phyloP scores from a whole-genome alignment of 495 filamentous ascomycete genomes.

The Daldinia bambusicola region DNA sequence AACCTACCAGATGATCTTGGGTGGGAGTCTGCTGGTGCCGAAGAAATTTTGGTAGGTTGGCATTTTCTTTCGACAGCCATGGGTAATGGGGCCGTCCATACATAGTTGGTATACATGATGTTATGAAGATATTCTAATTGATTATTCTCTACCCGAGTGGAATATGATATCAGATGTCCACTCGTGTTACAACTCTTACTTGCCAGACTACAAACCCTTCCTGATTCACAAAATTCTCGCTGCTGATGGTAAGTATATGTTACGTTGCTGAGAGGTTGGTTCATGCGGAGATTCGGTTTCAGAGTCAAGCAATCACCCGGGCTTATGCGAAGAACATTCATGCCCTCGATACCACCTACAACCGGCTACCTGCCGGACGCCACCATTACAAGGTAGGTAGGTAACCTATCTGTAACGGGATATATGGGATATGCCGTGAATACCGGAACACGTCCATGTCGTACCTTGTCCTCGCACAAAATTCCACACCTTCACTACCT shows the following conservation, averaged over 20 bases:
- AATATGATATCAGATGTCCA: background rate
- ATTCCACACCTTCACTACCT: background rate
- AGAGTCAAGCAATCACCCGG: background rate
- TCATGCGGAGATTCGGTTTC: too few relatives aligned
- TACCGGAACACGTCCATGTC: background rate
- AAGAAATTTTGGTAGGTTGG: background rate
- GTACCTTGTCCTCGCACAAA: background rate
- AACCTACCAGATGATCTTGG: background rate
- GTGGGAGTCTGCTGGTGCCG: background rate
- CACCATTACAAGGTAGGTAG: background rate
- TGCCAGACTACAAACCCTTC: background rate
- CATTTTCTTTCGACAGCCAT: background rate
- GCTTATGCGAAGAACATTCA: background rate
- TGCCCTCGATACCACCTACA: background rate
- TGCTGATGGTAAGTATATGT: conserved; percentile 20
- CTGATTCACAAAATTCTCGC: background rate
- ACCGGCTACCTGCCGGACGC: background rate
- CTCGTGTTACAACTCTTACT: background rate
- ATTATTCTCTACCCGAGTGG: background rate
- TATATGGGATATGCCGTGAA: background rate
- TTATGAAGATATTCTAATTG: background rate
- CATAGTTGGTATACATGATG: background rate
- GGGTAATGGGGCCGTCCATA: background rate
- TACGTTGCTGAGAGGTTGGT: conserved; percentile 20
- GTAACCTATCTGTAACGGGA: background rate